Base-by-base conservation (phyloP, 2,329 filamentous ascomycete genomes). In the Lasiodiplodia citricola region DNA sequence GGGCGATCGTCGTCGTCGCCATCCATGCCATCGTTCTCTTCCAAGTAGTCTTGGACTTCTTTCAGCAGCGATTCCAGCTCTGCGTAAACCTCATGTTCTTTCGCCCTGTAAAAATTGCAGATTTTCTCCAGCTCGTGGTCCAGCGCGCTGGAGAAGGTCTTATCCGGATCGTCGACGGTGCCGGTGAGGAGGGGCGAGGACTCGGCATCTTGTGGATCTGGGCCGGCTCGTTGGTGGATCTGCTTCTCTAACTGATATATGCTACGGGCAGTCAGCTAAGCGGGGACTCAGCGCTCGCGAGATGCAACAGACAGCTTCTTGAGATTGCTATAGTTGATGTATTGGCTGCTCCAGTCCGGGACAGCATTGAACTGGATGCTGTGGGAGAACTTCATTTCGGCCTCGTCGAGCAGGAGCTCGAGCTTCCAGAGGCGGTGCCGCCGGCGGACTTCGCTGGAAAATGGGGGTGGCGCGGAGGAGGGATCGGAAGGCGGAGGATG, bases 341-440 rank as follows among this genome's bases (percentile, higher is more conserved):
- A 99, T 81, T 98, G 90, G 76, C 91, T 94, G 84, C 93, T 97
- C 96, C 96, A 99, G 82, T 99, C 96, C n/a, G 96, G 96, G 75
- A 99, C 96, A 72, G 96, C 94, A 84, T 99, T 99, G 84, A 99
- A 99, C 85, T 99, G 96, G 75, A 99, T 91, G 82, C 95, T 98
- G 81, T 99, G 96, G 21, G 95, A 98, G 86, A 99, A 99, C 90
- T 98, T 98, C 96, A 99, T 99, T 78, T 93, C 92, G 89, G 92
- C 90, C 73, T 86, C 87, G 74, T 90, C 85, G 74, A 92, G 88
- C 75, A 94, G 89, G 86, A 88, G 87, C 77, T 84, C 84, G 79
- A 88, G 87, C 84, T 94, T 94, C 79, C 86, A 84, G 73, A 82
- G 81, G 76, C 85, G 67, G 51, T 25, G 58, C 23, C 41, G 67